These are phyloP conservation scores for Flaveria robusta DNA, from an alignment of 129 eudicot species.

Conservation along the genomic window DNA sequence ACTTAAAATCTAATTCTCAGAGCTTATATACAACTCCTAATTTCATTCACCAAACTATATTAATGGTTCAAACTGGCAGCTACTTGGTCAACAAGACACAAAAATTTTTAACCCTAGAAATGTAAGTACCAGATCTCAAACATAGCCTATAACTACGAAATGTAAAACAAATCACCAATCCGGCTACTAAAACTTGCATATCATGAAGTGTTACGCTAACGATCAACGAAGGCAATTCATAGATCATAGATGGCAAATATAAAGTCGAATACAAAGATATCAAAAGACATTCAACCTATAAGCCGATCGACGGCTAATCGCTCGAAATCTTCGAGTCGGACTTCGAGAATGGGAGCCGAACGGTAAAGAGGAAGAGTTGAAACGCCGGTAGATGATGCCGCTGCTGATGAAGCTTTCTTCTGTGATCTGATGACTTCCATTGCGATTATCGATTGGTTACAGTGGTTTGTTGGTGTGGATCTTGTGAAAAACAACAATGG, in stretches of 20 bases:
- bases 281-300: constrained; percentile 45
- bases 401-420: constrained; percentile 38
- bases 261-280: background rate
- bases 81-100: background rate
- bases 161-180: background rate
- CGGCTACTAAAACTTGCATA: constrained; percentile 4
- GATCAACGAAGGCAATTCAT: background rate
- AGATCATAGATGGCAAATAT: background rate
- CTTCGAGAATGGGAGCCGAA: constrained; percentile 81
- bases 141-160: background rate
- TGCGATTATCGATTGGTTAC: background rate
- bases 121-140: background rate
- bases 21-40: background rate
- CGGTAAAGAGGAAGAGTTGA: constrained; percentile 74
- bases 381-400: constrained; percentile 32
- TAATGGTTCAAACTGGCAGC: background rate
- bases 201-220: background rate
- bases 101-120: constrained; percentile 24
- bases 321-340: constrained; percentile 93
- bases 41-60: background rate
- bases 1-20: background rate
- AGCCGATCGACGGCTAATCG: constrained; percentile 92
- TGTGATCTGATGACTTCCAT: constrained; percentile 82
- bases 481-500: constrained; percentile 4
- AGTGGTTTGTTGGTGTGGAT: background rate